Conservation (phyloP, 169 alveolate genomes). For the Plasmodium fragile region DNA sequence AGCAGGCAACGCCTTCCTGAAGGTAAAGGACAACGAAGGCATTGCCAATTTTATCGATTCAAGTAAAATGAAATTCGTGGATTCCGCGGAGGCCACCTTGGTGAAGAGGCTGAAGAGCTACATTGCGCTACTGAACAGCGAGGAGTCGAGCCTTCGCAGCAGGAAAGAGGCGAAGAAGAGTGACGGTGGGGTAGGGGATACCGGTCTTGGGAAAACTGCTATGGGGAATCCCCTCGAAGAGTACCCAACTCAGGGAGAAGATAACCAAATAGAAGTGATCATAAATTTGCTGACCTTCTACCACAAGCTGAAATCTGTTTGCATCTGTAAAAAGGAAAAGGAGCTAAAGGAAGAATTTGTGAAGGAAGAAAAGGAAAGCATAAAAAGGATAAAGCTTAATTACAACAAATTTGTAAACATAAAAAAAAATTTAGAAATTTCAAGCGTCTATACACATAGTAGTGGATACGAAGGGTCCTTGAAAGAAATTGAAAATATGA, state of each 20-base stretch:
- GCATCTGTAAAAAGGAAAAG: slow-evolving; percentile 58
- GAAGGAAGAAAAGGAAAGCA: slow-evolving; percentile 70
- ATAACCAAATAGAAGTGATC: slow-evolving; percentile 37
- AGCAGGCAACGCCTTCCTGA: background rate
- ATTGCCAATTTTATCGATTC: slow-evolving; percentile 30
- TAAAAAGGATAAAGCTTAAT: slow-evolving; percentile 41
- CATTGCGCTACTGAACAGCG: slow-evolving; percentile 39
- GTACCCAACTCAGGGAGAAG: slow-evolving; percentile 4
- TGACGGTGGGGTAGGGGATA: background rate
- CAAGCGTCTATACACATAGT: slow-evolving; percentile 52
- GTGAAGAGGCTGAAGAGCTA: slow-evolving; percentile 40
- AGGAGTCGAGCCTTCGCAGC: slow-evolving; percentile 17
- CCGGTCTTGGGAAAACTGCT: background rate
- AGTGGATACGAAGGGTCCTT: slow-evolving; percentile 38
- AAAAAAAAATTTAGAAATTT: slow-evolving; percentile 50
- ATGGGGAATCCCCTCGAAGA: background rate
- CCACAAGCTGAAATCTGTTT: slow-evolving; percentile 48
- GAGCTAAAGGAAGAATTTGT: slow-evolving; percentile 49
- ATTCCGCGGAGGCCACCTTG: slow-evolving; percentile 21
- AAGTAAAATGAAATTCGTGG: slow-evolving; percentile 32
- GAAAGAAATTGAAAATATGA: slow-evolving; percentile 51
- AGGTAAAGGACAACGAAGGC: slow-evolving; percentile 38
- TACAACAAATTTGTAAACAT: slow-evolving; percentile 44
- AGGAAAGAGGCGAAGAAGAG: slow-evolving; percentile 13
- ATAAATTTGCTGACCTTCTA: slow-evolving; percentile 32